Percentiles rank a stretch among this genome's conserved stretches.
Evolutionary conservation across 164 flowering plant species (phyloP).

Genomic region (grape (Vitis vinifera)): ASM3070453v1 NC_081822.1:32604501-32605000

Average conservation of each 20-base stretch:
- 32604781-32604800: slow-evolving; percentile 47
- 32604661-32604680: neutral
- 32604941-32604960: slow-evolving; percentile 54
- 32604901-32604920: neutral
- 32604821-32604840: neutral
- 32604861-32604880: neutral
- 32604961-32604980: slow-evolving; percentile 40
- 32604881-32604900: no score
- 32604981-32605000: slow-evolving; percentile 30
- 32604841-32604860: neutral
- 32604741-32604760: slow-evolving; percentile 75
- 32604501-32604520: slow-evolving; percentile 47
- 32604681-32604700: no score
- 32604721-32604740: slow-evolving; percentile 44
- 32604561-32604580: slow-evolving; percentile 78
- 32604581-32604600: slow-evolving; percentile 50
- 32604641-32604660: slow-evolving; percentile 6
- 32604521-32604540: slow-evolving; percentile 59
- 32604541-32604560: slow-evolving; percentile 64
- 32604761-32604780: slow-evolving; percentile 76
- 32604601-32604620: slow-evolving; percentile 67
- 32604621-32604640: slow-evolving; percentile 75
- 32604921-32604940: slow-evolving; percentile 61
- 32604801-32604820: slow-evolving; percentile 44
- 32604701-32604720: no score